phyloP scores from a whole-genome alignment of 495 filamentous ascomycete species.

The Neurospora sp. region DNA sequence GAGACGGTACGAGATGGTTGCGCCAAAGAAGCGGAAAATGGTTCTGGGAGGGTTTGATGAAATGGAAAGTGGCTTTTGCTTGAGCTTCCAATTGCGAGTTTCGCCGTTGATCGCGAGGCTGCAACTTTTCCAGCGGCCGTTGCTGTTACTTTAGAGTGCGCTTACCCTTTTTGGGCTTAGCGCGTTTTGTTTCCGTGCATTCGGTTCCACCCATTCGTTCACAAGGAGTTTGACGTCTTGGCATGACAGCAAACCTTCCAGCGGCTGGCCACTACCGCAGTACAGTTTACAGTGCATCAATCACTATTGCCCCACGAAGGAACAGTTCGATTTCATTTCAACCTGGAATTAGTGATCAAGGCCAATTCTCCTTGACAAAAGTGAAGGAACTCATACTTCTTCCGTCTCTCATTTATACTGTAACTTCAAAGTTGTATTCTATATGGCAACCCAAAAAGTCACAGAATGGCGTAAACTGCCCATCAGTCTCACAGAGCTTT shows the following conservation, averaged over 20 bases:
- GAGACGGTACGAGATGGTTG: constrained; percentile 6
- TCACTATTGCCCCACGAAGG: too few relatives aligned
- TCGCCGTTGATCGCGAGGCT: constrained; percentile 22
- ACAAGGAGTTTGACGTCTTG: not conserved
- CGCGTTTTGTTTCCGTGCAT: not conserved
- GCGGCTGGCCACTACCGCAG: not conserved
- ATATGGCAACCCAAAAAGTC: constrained; percentile 23
- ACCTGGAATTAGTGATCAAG: too few relatives aligned
- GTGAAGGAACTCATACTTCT: not conserved
- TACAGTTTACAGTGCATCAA: too few relatives aligned
- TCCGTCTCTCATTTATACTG: not conserved
- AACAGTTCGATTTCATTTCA: too few relatives aligned
- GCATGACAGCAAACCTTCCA: not conserved
- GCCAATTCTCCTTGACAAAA: too few relatives aligned
- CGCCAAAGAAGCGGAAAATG: constrained; percentile 1
- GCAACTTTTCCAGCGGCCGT: constrained; percentile 23
- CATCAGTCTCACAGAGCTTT: constrained; percentile 69
- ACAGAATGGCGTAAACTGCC: constrained; percentile 76
- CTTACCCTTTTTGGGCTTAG: constrained; percentile 12
- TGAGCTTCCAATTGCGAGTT: not conserved
- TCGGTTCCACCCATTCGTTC: not conserved
- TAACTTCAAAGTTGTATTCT: not conserved
- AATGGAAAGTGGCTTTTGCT: not conserved
- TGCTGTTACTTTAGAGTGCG: not conserved
- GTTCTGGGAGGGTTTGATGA: not conserved